Evolutionary conservation across 495 filamentous ascomycete species (phyloP).

Genomic region (Neurospora sp.): DNA sequence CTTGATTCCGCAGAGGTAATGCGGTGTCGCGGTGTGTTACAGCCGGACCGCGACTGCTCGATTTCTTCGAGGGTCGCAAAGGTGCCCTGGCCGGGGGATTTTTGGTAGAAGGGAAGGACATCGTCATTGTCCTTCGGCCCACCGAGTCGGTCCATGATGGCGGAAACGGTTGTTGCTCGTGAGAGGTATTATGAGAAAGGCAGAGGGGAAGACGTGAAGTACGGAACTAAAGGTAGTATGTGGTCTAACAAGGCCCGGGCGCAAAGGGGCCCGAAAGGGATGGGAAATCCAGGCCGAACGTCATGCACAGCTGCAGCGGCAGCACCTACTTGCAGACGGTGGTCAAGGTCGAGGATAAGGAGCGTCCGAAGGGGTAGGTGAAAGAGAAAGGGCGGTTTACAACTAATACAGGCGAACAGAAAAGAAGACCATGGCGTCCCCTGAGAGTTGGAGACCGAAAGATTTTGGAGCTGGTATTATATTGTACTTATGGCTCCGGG

Average conservation of each 20-base stretch:
- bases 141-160: conserved; percentile 20
- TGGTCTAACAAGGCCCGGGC: conserved; percentile 5
- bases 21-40: conserved; percentile 21
- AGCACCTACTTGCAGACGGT: neutral
- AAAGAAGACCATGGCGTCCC: conserved; percentile 6
- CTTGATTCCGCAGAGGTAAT: conserved; percentile 39
- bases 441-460: conserved; percentile 4
- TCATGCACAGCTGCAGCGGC: conserved; percentile 13
- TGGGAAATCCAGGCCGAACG: conserved; percentile 10
- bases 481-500: neutral
- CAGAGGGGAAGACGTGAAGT: neutral
- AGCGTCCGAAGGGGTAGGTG: neutral
- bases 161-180: neutral
- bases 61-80: conserved; percentile 11
- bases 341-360: neutral
- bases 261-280: conserved; percentile 17
- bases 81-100: conserved; percentile 7
- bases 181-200: neutral
- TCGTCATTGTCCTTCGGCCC: conserved; percentile 22
- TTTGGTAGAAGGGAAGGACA: conserved; percentile 26
- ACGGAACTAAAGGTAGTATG: neutral
- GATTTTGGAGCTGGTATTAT: neutral
- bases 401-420: conserved; percentile 10
- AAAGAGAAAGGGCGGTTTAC: neutral
- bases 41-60: conserved; percentile 24